Conservation (phyloP, 352 stramenopile genomes). For the Blastocystis sp. region DNA sequence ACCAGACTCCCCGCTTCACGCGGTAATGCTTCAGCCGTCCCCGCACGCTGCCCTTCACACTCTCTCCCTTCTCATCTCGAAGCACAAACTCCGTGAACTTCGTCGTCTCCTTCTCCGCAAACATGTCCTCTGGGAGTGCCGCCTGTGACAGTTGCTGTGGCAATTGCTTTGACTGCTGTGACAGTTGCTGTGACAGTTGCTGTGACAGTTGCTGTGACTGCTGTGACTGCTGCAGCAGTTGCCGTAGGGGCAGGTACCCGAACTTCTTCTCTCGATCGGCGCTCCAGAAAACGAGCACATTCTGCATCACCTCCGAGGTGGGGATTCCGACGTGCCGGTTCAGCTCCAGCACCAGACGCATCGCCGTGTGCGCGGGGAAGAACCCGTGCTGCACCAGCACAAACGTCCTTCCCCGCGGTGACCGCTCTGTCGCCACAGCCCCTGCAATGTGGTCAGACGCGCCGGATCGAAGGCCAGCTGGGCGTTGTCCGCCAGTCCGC, state of each 20-base stretch:
- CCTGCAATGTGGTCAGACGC: background rate
- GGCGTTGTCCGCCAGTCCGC: background rate
- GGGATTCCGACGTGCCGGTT: background rate
- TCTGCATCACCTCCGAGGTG: background rate
- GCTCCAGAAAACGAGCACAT: constrained; percentile 53
- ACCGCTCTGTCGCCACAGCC: background rate
- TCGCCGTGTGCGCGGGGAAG: background rate
- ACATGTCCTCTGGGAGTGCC: too few species aligned
- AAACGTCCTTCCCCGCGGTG: background rate
- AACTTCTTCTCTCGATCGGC: background rate
- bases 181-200: too few species aligned
- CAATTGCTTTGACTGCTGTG: too few species aligned
- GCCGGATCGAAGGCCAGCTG: constrained; percentile 4
- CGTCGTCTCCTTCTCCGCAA: background rate
- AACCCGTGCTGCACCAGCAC: background rate
- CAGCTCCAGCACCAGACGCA: background rate
- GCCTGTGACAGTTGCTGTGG: too few species aligned
- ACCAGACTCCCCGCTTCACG: background rate
- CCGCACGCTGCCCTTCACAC: background rate
- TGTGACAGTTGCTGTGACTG: too few species aligned
- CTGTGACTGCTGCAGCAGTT: background rate
- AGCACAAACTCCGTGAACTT: background rate
- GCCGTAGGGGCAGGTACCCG: background rate
- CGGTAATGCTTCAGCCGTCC: background rate
- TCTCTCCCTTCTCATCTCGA: background rate